Base-by-base conservation (phyloP, 306 rosid species). In the Boehmeria nivea region DNA sequence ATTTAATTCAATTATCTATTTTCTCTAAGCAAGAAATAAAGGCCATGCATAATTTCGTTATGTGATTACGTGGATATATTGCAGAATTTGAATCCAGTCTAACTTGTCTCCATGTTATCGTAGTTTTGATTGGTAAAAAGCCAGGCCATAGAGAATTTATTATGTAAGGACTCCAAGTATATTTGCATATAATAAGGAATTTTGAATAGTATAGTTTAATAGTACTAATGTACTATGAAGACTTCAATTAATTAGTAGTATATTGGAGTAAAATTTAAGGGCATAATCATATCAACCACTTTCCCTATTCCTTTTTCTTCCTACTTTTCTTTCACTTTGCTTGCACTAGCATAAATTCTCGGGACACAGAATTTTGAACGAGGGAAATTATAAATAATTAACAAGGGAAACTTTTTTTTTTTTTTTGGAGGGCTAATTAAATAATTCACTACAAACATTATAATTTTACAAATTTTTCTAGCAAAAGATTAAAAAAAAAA, bases 381-480 rank as follows among this genome's bases (percentile, higher is more conserved):
- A 42, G 13, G 13, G 12, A 31, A 26, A n/a, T n/a, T 53, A 60
- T 42, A 21, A 49, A 53, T 12, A 56, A 55, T 61, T 16, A 69
- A 69, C 65, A 53, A 60, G 65, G 40, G 54, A 65, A 69, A 54
- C 61, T 59, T 33, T 17, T 43, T 18, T 45, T 36, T 59, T n/a
- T n/a, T n/a, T n/a, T n/a, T n/a, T n/a, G n/a, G n/a, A 4, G 11
- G 17, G 9, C 33, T 21, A 21, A 49, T 65, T 68, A 71, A 66
- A 70, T 71, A 81, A 78, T 64, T 68, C 78, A 60, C 88, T 84
- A 84, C 76, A 73, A 76, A 56, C 78, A 61, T 68, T 72, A 78
- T 21, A 19, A 57, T 81, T 81, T 60, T 84, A 81, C 85, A 81
- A 68, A 57, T 57, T 72, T 78, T 56, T 50, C 76, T 73, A 76